Evolutionary conservation across 2,329 filamentous ascomycete genomes (phyloP).

Genomic region (Xylariaceae sp.): DNA sequence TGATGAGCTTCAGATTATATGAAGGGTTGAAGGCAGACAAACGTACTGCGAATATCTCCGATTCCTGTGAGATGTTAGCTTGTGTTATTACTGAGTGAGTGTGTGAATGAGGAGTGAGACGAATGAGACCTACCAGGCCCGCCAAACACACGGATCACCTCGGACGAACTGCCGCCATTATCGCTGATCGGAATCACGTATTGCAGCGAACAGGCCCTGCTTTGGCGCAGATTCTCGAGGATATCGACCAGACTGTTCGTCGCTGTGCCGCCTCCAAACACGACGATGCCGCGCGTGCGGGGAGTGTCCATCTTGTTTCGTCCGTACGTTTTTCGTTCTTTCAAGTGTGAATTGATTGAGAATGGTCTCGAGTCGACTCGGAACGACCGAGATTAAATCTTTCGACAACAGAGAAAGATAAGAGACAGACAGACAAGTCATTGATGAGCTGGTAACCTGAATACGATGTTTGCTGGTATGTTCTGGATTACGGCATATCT

Average conservation of each 20-base stretch:
- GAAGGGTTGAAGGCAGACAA: not conserved
- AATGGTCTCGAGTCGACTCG: too few species aligned
- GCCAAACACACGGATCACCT: slow-evolving; percentile 89
- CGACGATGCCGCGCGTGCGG: slow-evolving; percentile 56
- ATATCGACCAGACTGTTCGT: slow-evolving; percentile 92
- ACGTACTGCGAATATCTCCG: slow-evolving; percentile 33
- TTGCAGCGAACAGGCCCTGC: slow-evolving; percentile 62
- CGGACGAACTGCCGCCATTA: slow-evolving; percentile 90
- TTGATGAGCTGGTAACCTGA: too few species aligned
- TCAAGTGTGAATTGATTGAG: too few species aligned
- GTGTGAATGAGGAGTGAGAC: not conserved
- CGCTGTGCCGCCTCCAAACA: slow-evolving; percentile 91
- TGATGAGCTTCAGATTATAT: not conserved
- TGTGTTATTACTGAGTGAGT: too few species aligned
- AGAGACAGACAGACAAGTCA: too few species aligned
- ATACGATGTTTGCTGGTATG: too few species aligned
- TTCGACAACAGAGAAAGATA: too few species aligned
- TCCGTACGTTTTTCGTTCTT: not conserved
- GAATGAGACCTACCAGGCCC: slow-evolving; percentile 61
- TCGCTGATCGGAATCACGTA: slow-evolving; percentile 95
- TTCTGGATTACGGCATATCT: too few species aligned
- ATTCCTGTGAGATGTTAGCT: slow-evolving; percentile 24
- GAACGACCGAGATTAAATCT: too few species aligned
- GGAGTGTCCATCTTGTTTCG: slow-evolving; percentile 20
- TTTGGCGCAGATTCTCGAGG: slow-evolving; percentile 62